Percentiles rank a stretch among this genome's conserved stretches.
phyloP scores from a whole-genome alignment of 2,329 filamentous ascomycete genomes.

The Emergomyces africanus region DNA sequence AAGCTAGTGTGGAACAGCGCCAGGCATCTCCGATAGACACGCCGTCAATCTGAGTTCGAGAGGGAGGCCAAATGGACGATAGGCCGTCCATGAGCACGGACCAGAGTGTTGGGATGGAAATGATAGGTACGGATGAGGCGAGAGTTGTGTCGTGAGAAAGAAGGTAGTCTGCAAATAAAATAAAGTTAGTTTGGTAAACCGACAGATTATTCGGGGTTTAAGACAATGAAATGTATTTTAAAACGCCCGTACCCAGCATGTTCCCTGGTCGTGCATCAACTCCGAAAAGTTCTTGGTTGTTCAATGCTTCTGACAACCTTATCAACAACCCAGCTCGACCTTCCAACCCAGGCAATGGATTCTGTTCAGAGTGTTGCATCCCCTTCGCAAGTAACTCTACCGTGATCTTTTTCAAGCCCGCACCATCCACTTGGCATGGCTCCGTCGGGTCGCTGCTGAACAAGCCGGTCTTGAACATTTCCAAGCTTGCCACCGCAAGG shows the following conservation, averaged over 20 bases:
- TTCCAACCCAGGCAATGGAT: conserved; percentile 72
- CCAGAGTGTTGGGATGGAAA: conserved; percentile 82
- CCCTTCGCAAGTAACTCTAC: conserved; percentile 63
- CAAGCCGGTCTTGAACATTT: conserved; percentile 87
- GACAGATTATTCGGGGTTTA: neutral
- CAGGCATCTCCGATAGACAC: conserved; percentile 85
- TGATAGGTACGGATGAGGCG: conserved; percentile 75
- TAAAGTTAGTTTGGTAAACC: neutral
- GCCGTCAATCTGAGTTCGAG: conserved; percentile 76
- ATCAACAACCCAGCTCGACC: conserved; percentile 70
- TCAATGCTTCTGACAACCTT: conserved; percentile 61
- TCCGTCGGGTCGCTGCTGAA: conserved; percentile 75
- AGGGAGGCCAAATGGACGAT: conserved; percentile 74
- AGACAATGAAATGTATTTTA: conserved; percentile 6
- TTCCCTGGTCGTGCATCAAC: conserved; percentile 75
- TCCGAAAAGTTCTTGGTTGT: conserved; percentile 74
- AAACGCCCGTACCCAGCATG: conserved; percentile 59
- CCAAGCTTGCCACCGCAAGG: conserved; percentile 61
- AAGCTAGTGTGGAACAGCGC: conserved; percentile 73
- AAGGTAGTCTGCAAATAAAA: conserved; percentile 63
- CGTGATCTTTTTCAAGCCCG: conserved; percentile 61
- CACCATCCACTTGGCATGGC: conserved; percentile 80
- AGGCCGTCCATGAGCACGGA: conserved; percentile 78
- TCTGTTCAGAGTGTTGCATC: conserved; percentile 69
- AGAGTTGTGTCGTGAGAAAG: conserved; percentile 82